Base-by-base conservation (phyloP, 2,329 filamentous ascomycete genomes). In the Fusarium nanum region DNA sequence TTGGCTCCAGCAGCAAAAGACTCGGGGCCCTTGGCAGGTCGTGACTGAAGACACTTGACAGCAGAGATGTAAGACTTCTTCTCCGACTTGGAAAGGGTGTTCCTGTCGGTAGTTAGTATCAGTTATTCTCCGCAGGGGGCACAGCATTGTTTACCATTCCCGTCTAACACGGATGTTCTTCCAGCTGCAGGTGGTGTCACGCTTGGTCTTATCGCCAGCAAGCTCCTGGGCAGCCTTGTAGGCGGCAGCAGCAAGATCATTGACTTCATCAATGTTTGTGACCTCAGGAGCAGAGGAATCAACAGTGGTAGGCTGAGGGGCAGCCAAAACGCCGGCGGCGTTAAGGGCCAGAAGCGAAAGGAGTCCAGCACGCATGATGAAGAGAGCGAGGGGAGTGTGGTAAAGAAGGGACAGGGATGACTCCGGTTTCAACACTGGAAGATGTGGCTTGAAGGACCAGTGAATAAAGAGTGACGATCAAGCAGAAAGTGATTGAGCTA, bases 51-150 rank as follows among this genome's bases (percentile, higher is more conserved):
- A 56, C 85, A 86, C 42, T 82, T 76, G 50, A 84, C 80, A 5
- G 84, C 83, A 9, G 78, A 73, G 54, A 82, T 83, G 72, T 86
- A 86, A 9, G 76, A 76, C 62, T 75, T 73, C 53, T 70, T 75
- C 18, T 78, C 65, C 1, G 46, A 56, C 34, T 70, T 72, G 12
- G 75, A 72, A 13, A 78, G 50, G 8, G 73, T 55, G 34, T 61
- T 69, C 76, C 76, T 78, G 16, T 6, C 14, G 3, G 3, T 12
- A 12, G 41, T 70, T 14, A 70, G 67, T 20, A 23, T 6, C 1
- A 10, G 0, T 12, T 13, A 4, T 18, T 13, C 1, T 16, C 13
- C 7, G 2, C 16, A 11, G 18, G 14, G 5, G n/a, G 22, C 14
- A 25, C 20, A 32, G n/a, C 11, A 7, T 6, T 3, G 42, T 71